Conservation (phyloP, 2,329 filamentous ascomycete genomes). For the Curvularia hawaiiensis region DNA sequence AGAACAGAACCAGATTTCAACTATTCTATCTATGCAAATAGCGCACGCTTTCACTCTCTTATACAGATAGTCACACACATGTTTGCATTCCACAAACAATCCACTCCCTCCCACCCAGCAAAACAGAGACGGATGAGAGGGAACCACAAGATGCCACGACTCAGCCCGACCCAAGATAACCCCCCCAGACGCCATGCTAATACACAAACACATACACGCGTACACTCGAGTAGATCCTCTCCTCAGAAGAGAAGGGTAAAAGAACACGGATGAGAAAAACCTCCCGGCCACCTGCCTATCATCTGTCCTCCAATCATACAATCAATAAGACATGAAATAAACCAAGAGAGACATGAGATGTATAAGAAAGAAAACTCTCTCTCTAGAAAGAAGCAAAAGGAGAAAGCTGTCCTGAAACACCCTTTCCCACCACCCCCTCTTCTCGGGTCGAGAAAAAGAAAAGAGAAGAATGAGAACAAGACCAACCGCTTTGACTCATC, state of each 20-base stretch:
- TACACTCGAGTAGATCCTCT: background rate
- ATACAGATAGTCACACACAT: background rate
- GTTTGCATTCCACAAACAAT: background rate
- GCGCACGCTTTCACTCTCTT: background rate
- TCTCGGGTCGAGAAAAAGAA: background rate
- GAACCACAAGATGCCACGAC: background rate
- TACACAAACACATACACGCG: constrained; percentile 1
- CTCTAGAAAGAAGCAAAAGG: too few relatives aligned
- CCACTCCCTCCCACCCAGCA: background rate
- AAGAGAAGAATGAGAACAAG: background rate
- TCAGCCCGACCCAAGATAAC: background rate
- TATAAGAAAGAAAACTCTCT: background rate
- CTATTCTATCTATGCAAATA: background rate
- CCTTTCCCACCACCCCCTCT: background rate
- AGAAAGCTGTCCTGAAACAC: background rate
- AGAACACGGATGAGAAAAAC: background rate
- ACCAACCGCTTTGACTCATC: background rate
- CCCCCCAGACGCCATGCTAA: constrained; percentile 26
- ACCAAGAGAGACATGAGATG: background rate
- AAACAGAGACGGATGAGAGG: background rate
- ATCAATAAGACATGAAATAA: background rate
- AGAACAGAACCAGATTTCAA: background rate
- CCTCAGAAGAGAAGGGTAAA: background rate
- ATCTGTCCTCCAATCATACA: background rate
- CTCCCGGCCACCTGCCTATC: background rate